A percentile compares a stretch with the other conserved stretches of the same genome.
Conservation (phyloP, 2,329 filamentous ascomycete genomes). For the Gaeumannomyces sp. region DNA sequence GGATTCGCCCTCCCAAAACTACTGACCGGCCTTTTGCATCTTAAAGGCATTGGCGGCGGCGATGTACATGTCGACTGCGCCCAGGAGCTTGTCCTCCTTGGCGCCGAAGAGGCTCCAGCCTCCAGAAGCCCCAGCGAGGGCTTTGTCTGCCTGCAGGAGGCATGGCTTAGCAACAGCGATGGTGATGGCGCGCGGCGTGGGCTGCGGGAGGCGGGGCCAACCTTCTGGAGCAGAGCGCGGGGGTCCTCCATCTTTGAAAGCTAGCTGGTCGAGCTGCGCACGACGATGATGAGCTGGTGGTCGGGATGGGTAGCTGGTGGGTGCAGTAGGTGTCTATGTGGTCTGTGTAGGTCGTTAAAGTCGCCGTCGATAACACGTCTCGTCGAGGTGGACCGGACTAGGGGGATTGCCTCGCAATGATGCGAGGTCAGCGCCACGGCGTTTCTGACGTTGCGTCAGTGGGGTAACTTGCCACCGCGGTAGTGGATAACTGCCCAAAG, state of each 20-base stretch:
- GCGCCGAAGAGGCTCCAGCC: conserved; percentile 91
- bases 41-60: conserved; percentile 90
- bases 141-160: conserved; percentile 71
- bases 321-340: not conserved
- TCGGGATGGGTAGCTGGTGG: not conserved
- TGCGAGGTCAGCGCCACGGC: not conserved
- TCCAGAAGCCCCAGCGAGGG: conserved; percentile 62
- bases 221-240: conserved; percentile 72
- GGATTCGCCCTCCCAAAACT: no score
- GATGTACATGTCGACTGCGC: conserved; percentile 79
- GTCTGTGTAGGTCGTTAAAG: not conserved
- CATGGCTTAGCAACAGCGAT: not conserved
- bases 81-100: conserved; percentile 80
- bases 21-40: conserved; percentile 74
- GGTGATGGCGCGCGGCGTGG: not conserved
- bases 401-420: conserved; percentile 10
- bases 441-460: not conserved
- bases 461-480: not conserved
- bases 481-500: no score
- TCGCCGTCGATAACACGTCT: conserved; percentile 45
- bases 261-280: not conserved
- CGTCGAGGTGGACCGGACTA: conserved; percentile 17
- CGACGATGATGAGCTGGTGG: not conserved
- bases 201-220: conserved; percentile 27
- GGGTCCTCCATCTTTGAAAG: conserved; percentile 52